Evolutionary conservation across 768 basidiomycete genomes (phyloP).

Genomic region (Strobilomyces dryophilus): DNA sequence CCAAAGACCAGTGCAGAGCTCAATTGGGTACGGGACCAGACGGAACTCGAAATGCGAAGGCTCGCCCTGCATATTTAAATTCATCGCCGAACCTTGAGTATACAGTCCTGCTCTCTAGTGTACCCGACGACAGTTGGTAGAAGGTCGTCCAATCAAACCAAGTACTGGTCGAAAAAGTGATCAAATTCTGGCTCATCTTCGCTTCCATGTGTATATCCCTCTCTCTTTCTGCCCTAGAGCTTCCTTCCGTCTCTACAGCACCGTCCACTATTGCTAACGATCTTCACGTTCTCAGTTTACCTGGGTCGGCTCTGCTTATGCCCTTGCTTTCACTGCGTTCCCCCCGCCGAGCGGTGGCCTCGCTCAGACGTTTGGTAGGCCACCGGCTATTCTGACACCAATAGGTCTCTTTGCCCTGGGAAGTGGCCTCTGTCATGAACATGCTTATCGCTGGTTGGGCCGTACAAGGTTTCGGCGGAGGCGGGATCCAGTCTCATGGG

Average conservation of each 20-base stretch:
- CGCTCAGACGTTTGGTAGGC: slow-evolving; percentile 39
- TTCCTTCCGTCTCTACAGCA: slow-evolving; percentile 34
- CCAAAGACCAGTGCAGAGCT: background rate
- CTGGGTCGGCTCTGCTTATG: slow-evolving; percentile 46
- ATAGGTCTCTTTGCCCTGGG: slow-evolving; percentile 39
- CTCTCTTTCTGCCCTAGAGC: slow-evolving; percentile 33
- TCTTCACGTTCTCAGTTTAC: slow-evolving; percentile 37
- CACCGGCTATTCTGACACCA: slow-evolving; percentile 28
- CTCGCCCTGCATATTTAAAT: background rate
- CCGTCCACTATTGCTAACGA: slow-evolving; percentile 40
- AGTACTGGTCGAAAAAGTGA: background rate
- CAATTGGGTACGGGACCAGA: background rate
- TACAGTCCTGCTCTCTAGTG: background rate
- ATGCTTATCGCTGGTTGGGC: slow-evolving; percentile 41
- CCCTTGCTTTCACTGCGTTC: slow-evolving; percentile 37
- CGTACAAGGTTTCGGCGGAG: slow-evolving; percentile 40
- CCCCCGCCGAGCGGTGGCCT: slow-evolving; percentile 38
- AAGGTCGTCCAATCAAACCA: background rate
- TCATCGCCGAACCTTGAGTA: too few species aligned
- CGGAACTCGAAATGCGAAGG: background rate
- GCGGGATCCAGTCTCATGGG: slow-evolving; percentile 36
- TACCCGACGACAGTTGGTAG: background rate
- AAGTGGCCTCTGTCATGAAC: slow-evolving; percentile 36
- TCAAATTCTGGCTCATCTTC: slow-evolving; percentile 32
- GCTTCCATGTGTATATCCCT: slow-evolving; percentile 24